These are phyloP conservation scores for Parsonsia alboflavescens DNA, from an alignment of 257 asterid genomes.

Conservation along the genomic window DNA sequence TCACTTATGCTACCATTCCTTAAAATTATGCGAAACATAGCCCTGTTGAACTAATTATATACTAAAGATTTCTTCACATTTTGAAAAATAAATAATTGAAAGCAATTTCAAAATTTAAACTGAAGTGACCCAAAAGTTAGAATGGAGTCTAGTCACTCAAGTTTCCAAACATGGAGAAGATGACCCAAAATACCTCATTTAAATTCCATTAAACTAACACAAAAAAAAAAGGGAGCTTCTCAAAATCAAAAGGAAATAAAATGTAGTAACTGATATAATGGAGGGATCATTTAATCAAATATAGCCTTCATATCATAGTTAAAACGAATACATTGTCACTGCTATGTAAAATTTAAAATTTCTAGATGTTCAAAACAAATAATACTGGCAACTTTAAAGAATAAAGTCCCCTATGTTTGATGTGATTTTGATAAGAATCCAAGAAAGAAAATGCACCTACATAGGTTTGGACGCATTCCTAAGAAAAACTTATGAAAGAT, in stretches of 20 bases:
- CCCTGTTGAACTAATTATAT: neutral
- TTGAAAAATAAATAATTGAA: neutral
- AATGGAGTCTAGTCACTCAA: neutral
- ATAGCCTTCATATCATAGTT: too few relatives aligned
- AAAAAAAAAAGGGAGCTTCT: neutral
- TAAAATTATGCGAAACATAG: neutral
- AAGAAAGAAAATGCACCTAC: too few relatives aligned
- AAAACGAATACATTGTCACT: too few relatives aligned
- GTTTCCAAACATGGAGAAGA: neutral
- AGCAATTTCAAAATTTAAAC: neutral
- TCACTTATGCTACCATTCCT: neutral
- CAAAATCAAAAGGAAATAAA: neutral
- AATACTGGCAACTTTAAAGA: too few relatives aligned
- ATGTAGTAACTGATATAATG: neutral
- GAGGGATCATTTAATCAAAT: too few relatives aligned
- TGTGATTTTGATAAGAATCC: too few relatives aligned
- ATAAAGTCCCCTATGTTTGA: too few relatives aligned
- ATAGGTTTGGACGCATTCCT: too few relatives aligned
- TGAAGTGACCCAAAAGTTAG: neutral
- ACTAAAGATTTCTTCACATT: neutral
- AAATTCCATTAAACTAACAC: neutral
- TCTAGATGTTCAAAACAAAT: too few relatives aligned
- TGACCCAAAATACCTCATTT: neutral
- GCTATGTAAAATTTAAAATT: too few relatives aligned
- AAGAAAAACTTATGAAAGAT: too few relatives aligned